Evolutionary conservation across 768 basidiomycete species (phyloP).

Genomic region (Floccularia luteovirens): DNA sequence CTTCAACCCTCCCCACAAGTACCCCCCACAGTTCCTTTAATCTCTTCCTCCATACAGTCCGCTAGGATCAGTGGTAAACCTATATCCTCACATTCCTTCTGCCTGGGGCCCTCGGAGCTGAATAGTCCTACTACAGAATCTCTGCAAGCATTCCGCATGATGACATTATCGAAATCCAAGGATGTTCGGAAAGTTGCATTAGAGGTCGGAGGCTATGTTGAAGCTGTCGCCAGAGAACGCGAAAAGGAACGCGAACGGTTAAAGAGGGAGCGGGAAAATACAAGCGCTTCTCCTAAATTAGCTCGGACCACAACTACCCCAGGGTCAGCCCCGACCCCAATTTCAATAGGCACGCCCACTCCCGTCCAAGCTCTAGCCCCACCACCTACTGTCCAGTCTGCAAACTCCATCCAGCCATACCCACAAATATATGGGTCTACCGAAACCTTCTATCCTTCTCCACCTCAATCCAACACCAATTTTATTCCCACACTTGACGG

Average conservation of each 20-base stretch:
- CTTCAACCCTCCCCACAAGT: conserved; percentile 45
- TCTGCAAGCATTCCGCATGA: conserved; percentile 35
- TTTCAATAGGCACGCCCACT: conserved; percentile 1
- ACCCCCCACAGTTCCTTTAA: conserved; percentile 23
- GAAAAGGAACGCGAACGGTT: conserved; percentile 73
- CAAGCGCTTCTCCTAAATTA: conserved; percentile 24
- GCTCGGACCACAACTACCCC: conserved; percentile 19
- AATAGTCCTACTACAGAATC: conserved; percentile 19
- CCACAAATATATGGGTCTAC: conserved; percentile 13
- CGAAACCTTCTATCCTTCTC: conserved; percentile 55
- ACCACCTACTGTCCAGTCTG: conserved; percentile 2
- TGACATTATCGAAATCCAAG: conserved; percentile 44
- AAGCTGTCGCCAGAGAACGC: conserved; percentile 66
- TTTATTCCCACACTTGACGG: conserved; percentile 11
- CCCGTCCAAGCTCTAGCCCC: conserved; percentile 3
- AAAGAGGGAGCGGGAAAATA: conserved; percentile 53
- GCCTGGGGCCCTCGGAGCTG: conserved; percentile 17
- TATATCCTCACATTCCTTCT: neutral
- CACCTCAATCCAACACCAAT: conserved; percentile 40
- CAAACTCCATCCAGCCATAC: conserved; percentile 7
- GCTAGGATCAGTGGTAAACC: neutral
- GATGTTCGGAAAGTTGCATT: conserved; percentile 46
- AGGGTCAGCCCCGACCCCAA: conserved; percentile 10
- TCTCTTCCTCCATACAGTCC: conserved; percentile 5
- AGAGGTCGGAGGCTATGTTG: conserved; percentile 66